Conservation (phyloP, 2,329 filamentous ascomycete genomes). For the Dryadomyces sulphureus region DNA sequence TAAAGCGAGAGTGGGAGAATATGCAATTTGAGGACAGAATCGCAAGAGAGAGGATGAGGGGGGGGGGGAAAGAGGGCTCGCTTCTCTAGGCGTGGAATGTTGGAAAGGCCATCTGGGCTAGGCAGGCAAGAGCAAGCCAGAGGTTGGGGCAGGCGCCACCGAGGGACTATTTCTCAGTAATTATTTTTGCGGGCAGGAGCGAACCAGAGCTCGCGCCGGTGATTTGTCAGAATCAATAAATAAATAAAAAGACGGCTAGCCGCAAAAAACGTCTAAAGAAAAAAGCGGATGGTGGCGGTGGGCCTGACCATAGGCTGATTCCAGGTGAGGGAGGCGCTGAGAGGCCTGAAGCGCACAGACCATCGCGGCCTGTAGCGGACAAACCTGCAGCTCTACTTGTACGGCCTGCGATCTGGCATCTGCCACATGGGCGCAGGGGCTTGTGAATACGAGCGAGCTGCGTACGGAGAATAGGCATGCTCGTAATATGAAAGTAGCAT, state of each 20-base stretch:
- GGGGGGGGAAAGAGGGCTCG: background rate
- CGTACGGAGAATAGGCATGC: too few species aligned
- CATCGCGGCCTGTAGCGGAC: background rate
- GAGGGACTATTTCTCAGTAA: too few species aligned
- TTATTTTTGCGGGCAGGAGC: background rate
- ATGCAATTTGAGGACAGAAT: background rate
- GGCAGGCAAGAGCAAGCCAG: background rate
- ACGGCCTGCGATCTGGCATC: too few species aligned
- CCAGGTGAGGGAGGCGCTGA: too few species aligned
- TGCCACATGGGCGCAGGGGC: too few species aligned
- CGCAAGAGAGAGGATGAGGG: too few species aligned
- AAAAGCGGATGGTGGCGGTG: conserved; percentile 1
- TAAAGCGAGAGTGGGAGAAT: background rate
- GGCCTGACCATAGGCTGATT: too few species aligned
- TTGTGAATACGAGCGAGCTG: too few species aligned
- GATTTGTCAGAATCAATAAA: background rate
- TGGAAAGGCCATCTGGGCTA: background rate
- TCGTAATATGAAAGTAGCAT: too few species aligned
- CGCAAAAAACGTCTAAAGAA: background rate
- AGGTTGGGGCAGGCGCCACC: conserved; percentile 2
- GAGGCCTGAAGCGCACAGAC: too few species aligned
- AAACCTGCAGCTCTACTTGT: too few species aligned
- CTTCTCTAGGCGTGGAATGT: background rate
- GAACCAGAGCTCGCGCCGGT: background rate
- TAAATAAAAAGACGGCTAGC: background rate